These are phyloP conservation scores for Solanum gracilifrons DNA, from an alignment of 257 asterid genomes.

Conservation along the genomic window DNA sequence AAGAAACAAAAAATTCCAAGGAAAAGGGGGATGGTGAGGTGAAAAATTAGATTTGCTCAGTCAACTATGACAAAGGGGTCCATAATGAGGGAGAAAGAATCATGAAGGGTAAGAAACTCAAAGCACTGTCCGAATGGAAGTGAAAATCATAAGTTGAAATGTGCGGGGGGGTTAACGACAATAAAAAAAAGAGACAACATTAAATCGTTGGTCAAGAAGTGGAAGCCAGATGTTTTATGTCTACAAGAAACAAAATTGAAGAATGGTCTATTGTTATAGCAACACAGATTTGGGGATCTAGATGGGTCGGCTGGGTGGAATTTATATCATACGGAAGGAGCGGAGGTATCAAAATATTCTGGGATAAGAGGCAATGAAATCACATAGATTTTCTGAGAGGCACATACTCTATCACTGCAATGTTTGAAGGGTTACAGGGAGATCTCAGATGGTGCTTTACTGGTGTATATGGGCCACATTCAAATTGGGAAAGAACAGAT, in stretches of 20 bases:
- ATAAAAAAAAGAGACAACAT: background rate
- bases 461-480: background rate
- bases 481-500: background rate
- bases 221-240: background rate
- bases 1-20: no score
- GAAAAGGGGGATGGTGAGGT: no score
- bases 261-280: background rate
- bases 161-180: no score
- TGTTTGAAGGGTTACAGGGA: background rate
- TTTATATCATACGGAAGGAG: background rate
- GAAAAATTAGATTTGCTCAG: no score
- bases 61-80: no score
- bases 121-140: no score
- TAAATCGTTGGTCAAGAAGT: background rate
- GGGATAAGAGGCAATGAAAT: background rate
- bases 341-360: background rate
- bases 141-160: no score
- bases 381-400: background rate
- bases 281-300: background rate
- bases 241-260: background rate
- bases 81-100: no score
- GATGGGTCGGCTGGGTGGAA: background rate
- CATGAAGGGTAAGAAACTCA: no score
- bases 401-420: background rate
- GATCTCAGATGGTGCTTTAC: background rate